phyloP scores from a whole-genome alignment of 495 filamentous ascomycete species.

The Penicillium pulvis region DNA sequence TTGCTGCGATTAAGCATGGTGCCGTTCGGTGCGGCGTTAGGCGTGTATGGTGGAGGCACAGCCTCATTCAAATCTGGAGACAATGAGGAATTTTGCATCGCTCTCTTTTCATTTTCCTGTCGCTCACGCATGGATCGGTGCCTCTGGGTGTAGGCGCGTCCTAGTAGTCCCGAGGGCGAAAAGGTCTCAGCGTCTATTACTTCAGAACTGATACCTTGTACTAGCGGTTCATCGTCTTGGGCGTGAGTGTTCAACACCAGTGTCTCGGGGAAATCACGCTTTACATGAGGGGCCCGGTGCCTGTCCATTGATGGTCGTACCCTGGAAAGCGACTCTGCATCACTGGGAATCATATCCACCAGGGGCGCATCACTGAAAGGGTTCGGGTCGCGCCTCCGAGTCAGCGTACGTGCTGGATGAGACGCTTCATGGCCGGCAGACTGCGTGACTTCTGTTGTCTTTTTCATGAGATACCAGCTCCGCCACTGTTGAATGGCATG shows the following conservation, averaged over 20 bases:
- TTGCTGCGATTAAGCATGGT: slow-evolving; percentile 25
- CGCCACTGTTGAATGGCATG: slow-evolving; percentile 75
- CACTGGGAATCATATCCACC: slow-evolving; percentile 5
- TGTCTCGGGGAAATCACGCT: slow-evolving; percentile 37
- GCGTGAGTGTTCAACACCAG: slow-evolving; percentile 33
- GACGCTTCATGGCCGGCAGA: slow-evolving; percentile 31
- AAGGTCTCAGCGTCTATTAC: slow-evolving; percentile 52
- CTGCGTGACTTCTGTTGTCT: slow-evolving; percentile 56
- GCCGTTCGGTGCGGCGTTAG: neutral
- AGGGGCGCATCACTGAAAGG: slow-evolving; percentile 8
- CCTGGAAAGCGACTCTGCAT: slow-evolving; percentile 52
- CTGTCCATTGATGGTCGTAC: slow-evolving; percentile 26
- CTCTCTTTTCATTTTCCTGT: slow-evolving; percentile 44
- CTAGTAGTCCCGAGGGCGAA: slow-evolving; percentile 58
- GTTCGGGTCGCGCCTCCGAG: slow-evolving; percentile 38
- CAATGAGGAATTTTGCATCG: slow-evolving; percentile 28
- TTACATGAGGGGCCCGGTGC: slow-evolving; percentile 21
- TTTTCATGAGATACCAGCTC: slow-evolving; percentile 82
- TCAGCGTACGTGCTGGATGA: slow-evolving; percentile 18
- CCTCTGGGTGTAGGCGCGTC: slow-evolving; percentile 63
- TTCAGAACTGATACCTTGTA: slow-evolving; percentile 17
- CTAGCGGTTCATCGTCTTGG: slow-evolving; percentile 21
- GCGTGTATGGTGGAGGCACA: slow-evolving; percentile 12
- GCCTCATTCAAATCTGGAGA: slow-evolving; percentile 20
- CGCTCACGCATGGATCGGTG: slow-evolving; percentile 57